Conservation (phyloP, 2,329 filamentous ascomycete species). For the Nakataea oryzae region DNA sequence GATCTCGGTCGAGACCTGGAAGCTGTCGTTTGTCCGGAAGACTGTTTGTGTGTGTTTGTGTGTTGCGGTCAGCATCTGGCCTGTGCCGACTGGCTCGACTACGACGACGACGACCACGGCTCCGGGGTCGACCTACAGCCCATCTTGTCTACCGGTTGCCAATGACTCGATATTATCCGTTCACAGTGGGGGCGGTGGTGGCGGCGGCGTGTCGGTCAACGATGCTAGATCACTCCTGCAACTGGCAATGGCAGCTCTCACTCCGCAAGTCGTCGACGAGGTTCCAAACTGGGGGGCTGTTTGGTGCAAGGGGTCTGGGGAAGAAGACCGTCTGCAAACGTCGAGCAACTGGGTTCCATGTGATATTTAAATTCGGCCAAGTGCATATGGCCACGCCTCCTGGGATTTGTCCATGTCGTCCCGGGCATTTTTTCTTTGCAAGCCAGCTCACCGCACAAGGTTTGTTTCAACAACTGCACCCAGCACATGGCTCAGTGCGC, state of each 20-base stretch:
- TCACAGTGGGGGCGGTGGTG: background rate
- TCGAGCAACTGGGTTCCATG: background rate
- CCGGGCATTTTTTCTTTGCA: no score
- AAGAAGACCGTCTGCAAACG: background rate
- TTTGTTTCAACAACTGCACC: background rate
- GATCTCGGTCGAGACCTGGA: background rate
- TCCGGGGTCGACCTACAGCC: background rate
- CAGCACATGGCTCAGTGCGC: background rate
- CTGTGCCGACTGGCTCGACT: no score
- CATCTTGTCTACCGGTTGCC: background rate
- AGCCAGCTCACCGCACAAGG: background rate
- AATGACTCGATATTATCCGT: background rate
- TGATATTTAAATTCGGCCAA: background rate
- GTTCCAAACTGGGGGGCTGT: background rate
- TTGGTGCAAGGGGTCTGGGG: background rate
- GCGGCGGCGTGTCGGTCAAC: background rate
- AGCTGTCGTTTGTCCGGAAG: background rate
- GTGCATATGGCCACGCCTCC: no score
- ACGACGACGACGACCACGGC: no score
- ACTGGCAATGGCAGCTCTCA: background rate
- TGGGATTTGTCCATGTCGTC: no score
- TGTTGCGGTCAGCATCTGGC: background rate
- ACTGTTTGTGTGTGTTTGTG: background rate
- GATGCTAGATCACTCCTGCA: background rate
- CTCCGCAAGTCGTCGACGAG: background rate